phyloP scores from a whole-genome alignment of 2,329 filamentous ascomycete species.

The Sarocladium strictum region DNA sequence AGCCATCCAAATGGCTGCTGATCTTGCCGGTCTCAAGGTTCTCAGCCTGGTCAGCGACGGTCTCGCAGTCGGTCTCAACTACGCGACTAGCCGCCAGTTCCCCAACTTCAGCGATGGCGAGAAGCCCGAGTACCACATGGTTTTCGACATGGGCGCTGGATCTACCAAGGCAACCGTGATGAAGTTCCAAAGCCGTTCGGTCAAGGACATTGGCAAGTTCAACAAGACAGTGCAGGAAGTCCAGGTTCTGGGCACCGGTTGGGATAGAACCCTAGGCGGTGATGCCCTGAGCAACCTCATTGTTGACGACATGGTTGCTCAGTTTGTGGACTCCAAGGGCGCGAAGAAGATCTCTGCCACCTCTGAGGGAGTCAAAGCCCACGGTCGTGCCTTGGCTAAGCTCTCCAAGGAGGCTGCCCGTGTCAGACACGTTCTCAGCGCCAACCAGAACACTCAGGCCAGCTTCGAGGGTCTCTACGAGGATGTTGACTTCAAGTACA shows the following conservation, averaged over 20 bases:
- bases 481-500: conserved; percentile 90
- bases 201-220: conserved; percentile 88
- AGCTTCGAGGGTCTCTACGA: conserved; percentile 88
- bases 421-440: conserved; percentile 82
- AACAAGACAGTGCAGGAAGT: conserved; percentile 98
- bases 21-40: conserved; percentile 82
- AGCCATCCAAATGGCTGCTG: conserved; percentile 75
- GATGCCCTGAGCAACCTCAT: conserved; percentile 85
- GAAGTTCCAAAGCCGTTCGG: conserved; percentile 78
- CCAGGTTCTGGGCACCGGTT: conserved; percentile 78
- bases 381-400: conserved; percentile 83
- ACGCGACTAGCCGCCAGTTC: conserved; percentile 86
- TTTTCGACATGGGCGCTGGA: conserved; percentile 97
- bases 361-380: conserved; percentile 56
- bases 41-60: conserved; percentile 84
- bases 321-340: conserved; percentile 66
- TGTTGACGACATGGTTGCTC: conserved; percentile 77
- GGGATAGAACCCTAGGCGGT: conserved; percentile 85
- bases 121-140: conserved; percentile 84
- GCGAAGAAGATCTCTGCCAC: conserved; percentile 61
- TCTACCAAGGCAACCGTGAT: conserved; percentile 87
- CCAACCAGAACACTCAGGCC: conserved; percentile 74
- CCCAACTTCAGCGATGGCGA: conserved; percentile 75
- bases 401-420: conserved; percentile 90
- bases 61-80: conserved; percentile 88